phyloP scores from a whole-genome alignment of 2,329 filamentous ascomycete species.

The Pseudogymnoascus sp. region DNA sequence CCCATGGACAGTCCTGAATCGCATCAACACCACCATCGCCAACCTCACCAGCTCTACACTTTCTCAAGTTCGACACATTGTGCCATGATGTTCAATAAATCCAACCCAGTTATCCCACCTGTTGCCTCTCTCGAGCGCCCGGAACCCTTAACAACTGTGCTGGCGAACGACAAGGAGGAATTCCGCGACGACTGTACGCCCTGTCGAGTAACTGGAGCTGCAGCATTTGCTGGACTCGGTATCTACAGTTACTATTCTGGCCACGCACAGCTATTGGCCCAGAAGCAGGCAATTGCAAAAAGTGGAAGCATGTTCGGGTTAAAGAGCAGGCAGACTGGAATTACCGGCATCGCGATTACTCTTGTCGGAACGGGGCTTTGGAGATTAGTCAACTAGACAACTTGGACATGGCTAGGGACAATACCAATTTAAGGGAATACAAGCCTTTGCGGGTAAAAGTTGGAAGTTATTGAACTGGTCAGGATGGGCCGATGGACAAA shows the following conservation, averaged over 20 bases:
- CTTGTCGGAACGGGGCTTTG: conserved; percentile 66
- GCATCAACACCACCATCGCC: background rate
- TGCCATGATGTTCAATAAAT: conserved; percentile 12
- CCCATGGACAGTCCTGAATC: background rate
- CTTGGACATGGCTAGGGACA: background rate
- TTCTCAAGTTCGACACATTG: background rate
- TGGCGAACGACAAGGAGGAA: conserved; percentile 23
- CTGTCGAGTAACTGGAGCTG: conserved; percentile 51
- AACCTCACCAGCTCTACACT: background rate
- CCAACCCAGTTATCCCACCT: conserved; percentile 13
- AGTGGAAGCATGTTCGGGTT: conserved; percentile 68
- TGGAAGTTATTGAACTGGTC: background rate
- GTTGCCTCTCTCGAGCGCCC: conserved; percentile 22
- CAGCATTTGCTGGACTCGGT: conserved; percentile 68
- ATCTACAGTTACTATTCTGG: conserved; percentile 74
- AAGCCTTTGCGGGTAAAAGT: background rate
- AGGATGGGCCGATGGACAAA: background rate
- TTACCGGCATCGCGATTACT: conserved; percentile 60
- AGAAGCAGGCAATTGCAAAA: conserved; percentile 58
- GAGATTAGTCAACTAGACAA: conserved; percentile 27
- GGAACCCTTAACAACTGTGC: conserved; percentile 24
- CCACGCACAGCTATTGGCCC: conserved; percentile 62
- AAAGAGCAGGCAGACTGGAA: conserved; percentile 61
- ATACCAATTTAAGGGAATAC: background rate
- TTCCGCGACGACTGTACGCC: conserved; percentile 36